These are phyloP conservation scores for Pelargonium australe DNA, from an alignment of 441 rosid species.

Conservation along the genomic window DNA sequence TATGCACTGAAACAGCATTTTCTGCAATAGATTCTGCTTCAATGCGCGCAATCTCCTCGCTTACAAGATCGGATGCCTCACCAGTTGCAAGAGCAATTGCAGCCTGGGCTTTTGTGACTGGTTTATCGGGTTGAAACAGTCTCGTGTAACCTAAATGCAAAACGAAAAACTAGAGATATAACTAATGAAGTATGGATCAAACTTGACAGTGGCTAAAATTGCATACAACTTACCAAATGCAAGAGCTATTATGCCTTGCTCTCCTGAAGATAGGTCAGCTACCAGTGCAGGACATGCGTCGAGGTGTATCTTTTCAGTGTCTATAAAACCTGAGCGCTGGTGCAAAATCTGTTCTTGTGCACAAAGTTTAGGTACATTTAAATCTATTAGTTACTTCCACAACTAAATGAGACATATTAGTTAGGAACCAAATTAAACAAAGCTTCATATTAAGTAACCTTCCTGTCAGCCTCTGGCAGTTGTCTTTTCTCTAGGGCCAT, in stretches of 20 bases:
- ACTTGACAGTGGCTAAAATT: slow-evolving; percentile 8
- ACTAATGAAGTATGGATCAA: slow-evolving; percentile 19
- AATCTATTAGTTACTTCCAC: slow-evolving; percentile 10
- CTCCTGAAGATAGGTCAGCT: slow-evolving; percentile 80
- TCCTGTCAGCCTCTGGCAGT: slow-evolving; percentile 75
- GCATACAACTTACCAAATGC: slow-evolving; percentile 70
- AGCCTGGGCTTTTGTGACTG: slow-evolving; percentile 93
- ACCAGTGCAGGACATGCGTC: slow-evolving; percentile 92
- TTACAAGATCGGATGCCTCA: slow-evolving; percentile 67
- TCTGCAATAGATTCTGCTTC: slow-evolving; percentile 95
- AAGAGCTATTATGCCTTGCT: slow-evolving; percentile 74
- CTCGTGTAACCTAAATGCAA: slow-evolving; percentile 66
- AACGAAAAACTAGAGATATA: neutral
- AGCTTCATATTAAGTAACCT: slow-evolving; percentile 37
- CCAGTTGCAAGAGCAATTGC: slow-evolving; percentile 83
- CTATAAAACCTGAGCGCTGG: slow-evolving; percentile 77
- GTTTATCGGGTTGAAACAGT: slow-evolving; percentile 84
- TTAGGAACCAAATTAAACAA: slow-evolving; percentile 9
- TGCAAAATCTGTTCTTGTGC: slow-evolving; percentile 41
- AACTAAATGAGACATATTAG: slow-evolving; percentile 3
- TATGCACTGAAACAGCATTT: slow-evolving; percentile 74
- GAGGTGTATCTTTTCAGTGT: slow-evolving; percentile 67
- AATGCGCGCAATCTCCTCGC: slow-evolving; percentile 82
- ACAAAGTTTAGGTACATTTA: slow-evolving; percentile 17
- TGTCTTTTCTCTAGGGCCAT: slow-evolving; percentile 80